Conservation (phyloP, 106 monocot genomes). For the Xerophyta viscosa region DNA sequence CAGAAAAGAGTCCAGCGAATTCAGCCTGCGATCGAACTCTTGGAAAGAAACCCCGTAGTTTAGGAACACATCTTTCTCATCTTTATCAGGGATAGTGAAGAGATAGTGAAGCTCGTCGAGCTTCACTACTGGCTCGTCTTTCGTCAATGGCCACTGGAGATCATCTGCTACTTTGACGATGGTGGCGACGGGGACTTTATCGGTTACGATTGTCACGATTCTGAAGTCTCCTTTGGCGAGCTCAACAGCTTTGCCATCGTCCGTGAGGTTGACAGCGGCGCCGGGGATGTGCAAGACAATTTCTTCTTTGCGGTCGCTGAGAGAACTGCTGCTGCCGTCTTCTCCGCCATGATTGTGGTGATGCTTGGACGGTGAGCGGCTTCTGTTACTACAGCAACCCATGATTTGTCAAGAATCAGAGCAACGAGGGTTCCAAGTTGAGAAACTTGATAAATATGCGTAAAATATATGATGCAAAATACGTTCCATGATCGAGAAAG, state of each 20-base stretch:
- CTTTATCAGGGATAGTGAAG: constrained; percentile 58
- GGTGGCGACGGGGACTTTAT: constrained; percentile 39
- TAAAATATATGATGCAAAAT: too few relatives aligned
- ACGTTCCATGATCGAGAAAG: too few relatives aligned
- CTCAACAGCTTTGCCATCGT: constrained; percentile 25
- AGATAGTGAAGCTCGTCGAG: constrained; percentile 68
- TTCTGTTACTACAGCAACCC: too few relatives aligned
- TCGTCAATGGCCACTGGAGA: constrained; percentile 73
- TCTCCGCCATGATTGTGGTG: background rate
- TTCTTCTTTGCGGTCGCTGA: constrained; percentile 33
- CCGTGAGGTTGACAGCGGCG: constrained; percentile 46
- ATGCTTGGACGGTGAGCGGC: too few relatives aligned
- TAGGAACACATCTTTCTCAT: constrained; percentile 33
- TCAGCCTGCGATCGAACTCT: constrained; percentile 5
- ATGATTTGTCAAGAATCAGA: too few relatives aligned
- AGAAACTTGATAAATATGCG: too few relatives aligned
- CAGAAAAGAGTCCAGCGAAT: constrained; percentile 45
- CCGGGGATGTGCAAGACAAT: constrained; percentile 39
- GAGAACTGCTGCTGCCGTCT: background rate
- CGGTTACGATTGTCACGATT: constrained; percentile 33
- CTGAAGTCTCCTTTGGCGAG: constrained; percentile 54
- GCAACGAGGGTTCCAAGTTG: too few relatives aligned
- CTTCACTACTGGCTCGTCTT: constrained; percentile 83
- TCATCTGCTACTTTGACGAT: constrained; percentile 36
- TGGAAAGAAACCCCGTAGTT: constrained; percentile 83